Base-by-base conservation (phyloP, 2,329 filamentous ascomycete species). In the Fonsecaea monophora region DNA sequence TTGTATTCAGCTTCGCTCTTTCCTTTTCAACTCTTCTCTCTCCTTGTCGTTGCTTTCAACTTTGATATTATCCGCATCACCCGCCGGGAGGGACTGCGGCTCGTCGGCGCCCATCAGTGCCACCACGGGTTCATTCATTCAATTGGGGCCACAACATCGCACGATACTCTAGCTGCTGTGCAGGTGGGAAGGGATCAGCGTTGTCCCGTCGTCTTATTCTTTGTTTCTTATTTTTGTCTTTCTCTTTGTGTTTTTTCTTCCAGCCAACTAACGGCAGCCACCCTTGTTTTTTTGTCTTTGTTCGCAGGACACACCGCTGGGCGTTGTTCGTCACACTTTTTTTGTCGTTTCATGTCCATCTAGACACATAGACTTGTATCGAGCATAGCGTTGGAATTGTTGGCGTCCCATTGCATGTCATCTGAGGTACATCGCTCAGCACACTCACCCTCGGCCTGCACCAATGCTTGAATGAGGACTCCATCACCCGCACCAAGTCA, bases 381-480 rank as follows among this genome's bases (percentile, higher is more conserved):
- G 25, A 50, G 45, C 45, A 50, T 50, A 50, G 45, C 45, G 18
- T 50, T 50, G 45, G 45, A 50, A 25, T 25, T 50, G 30, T 38
- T 9, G 45, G 18, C 30, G 4, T 34, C 38, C 25, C 25, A 25
- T 25, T 25, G 30, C 4, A 40, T 34, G 37, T 53, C 42, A 30
- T 34, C 12, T 35, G 21, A 35, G 4, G 13, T 45, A 13, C 32
- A 38, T 37, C 32, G 15, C 18, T 18, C 1, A 37, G 30, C 42
- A 40, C 48, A 25, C 25, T 45, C 15, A 34, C 45, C 10, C 13
- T 18, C 6, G 10, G 4, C 34, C 42, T 21, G 12, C 18, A 18
- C 9, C 45, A 34, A 53, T 57, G 53, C 38, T 48, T 68, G 67
- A 61, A 68, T 70, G 65, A 71, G 62, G 65, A 34, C 40, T 60